Conservation (phyloP, 805 yeast genomes). For the Blastobotrys peoriensis region DNA sequence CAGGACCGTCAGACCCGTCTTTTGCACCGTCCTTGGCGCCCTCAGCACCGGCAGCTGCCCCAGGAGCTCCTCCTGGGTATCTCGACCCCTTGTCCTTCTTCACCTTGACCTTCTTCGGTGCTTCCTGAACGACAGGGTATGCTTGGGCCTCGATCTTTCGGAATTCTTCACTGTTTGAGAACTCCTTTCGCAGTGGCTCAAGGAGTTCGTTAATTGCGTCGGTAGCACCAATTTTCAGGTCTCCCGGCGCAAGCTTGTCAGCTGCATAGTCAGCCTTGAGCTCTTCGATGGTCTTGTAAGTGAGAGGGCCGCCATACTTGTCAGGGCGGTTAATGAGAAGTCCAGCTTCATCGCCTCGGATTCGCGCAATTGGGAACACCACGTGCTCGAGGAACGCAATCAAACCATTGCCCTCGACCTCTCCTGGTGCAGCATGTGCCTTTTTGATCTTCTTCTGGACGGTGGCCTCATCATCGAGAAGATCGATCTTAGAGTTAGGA, state of each 20-base stretch:
- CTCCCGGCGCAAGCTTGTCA: conserved; percentile 83
- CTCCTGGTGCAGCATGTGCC: conserved; percentile 96
- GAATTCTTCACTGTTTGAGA: conserved; percentile 56
- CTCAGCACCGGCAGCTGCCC: conserved; percentile 25
- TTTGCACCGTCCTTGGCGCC: too few relatives aligned
- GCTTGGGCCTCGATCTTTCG: conserved; percentile 71
- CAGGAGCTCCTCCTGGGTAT: conserved; percentile 49
- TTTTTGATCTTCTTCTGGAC: conserved; percentile 86
- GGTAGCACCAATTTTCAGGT: conserved; percentile 86
- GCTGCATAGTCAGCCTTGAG: conserved; percentile 66
- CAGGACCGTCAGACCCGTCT: too few relatives aligned
- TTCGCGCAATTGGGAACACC: conserved; percentile 74
- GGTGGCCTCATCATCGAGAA: conserved; percentile 79
- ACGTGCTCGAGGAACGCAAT: conserved; percentile 81
- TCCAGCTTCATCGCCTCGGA: conserved; percentile 44
- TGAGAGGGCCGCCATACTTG: conserved; percentile 90
- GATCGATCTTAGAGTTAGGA: conserved; percentile 94
- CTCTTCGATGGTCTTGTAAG: conserved; percentile 59
- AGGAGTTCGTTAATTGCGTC: conserved; percentile 75
- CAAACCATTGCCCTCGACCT: conserved; percentile 83
- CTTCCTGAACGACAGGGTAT: conserved; percentile 67
- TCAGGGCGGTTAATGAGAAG: conserved; percentile 88
- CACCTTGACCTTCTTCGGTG: conserved; percentile 63
- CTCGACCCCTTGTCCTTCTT: conserved; percentile 79
- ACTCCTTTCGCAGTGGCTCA: conserved; percentile 77